Evolutionary conservation across 2,329 filamentous ascomycete genomes (phyloP).

Genomic region (Daldinia eschscholtzii): DNA sequence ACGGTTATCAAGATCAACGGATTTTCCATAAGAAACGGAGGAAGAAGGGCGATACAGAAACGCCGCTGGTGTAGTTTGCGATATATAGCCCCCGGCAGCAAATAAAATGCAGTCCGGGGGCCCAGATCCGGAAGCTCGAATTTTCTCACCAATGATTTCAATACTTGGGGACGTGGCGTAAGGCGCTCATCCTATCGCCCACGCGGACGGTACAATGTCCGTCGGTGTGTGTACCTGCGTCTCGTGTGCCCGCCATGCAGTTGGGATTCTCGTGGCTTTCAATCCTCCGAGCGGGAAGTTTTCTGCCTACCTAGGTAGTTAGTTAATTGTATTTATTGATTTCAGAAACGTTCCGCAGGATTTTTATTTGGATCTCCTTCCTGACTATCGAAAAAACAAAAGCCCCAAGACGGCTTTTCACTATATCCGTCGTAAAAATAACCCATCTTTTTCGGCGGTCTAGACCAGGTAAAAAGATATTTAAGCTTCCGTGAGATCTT

Average conservation of each 20-base stretch:
- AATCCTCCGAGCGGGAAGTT: constrained; percentile 15
- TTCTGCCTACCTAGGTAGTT: neutral
- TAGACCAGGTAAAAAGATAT: constrained; percentile 21
- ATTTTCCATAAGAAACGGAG: neutral
- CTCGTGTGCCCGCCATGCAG: constrained; percentile 30
- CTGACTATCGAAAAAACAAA: constrained; percentile 36
- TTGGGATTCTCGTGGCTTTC: constrained; percentile 37
- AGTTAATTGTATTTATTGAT: constrained; percentile 11
- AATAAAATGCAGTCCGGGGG: constrained; percentile 13
- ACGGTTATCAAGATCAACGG: neutral
- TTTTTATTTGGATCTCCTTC: constrained; percentile 31
- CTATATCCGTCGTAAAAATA: constrained; percentile 14
- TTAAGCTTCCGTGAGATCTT: constrained; percentile 29
- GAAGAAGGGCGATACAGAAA: constrained; percentile 5
- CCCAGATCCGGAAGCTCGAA: constrained; percentile 33
- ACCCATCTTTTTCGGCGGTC: constrained; percentile 26
- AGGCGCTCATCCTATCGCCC: constrained; percentile 19
- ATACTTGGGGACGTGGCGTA: constrained; percentile 28
- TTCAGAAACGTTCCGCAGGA: constrained; percentile 7
- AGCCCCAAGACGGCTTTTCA: constrained; percentile 24
- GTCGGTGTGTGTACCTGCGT: constrained; percentile 37
- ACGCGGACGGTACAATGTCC: constrained; percentile 16
- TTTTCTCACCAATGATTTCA: constrained; percentile 24
- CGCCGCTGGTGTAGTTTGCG: constrained; percentile 9
- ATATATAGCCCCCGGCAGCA: constrained; percentile 15